Percentiles rank a stretch among this genome's conserved stretches.
These are phyloP conservation scores for Bertia moriformis DNA, from an alignment of 2,329 filamentous ascomycete genomes.

Conservation along the genomic window DNA sequence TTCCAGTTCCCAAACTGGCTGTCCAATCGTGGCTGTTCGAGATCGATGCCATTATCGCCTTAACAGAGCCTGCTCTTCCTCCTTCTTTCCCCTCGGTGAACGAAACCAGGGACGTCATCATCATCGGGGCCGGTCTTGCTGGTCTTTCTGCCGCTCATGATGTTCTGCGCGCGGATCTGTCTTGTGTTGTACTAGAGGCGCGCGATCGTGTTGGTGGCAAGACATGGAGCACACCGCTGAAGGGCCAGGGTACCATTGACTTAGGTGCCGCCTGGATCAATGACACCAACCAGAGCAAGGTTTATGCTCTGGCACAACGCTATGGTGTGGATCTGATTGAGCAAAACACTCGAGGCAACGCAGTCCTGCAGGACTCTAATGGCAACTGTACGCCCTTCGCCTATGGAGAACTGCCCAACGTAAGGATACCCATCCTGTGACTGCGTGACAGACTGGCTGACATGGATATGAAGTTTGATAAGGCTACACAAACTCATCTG, in stretches of 20 bases:
- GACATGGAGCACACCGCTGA: constrained; percentile 21
- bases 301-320: constrained; percentile 22
- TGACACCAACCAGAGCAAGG: constrained; percentile 30
- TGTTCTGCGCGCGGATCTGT: constrained; percentile 18
- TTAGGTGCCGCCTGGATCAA: constrained; percentile 47
- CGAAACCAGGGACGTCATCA: constrained; percentile 12
- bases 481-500: constrained; percentile 10
- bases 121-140: constrained; percentile 29
- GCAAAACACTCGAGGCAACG: constrained; percentile 29
- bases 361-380: constrained; percentile 22
- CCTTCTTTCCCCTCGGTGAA: constrained; percentile 2
- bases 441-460: constrained; percentile 1
- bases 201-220: constrained; percentile 34
- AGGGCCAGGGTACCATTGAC: constrained; percentile 25
- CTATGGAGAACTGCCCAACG: constrained; percentile 14
- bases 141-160: constrained; percentile 19
- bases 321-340: constrained; percentile 27
- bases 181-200: constrained; percentile 30
- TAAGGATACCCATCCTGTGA: constrained; percentile 4
- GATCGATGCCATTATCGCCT: constrained; percentile 22
- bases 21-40: constrained; percentile 23
- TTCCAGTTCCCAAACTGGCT: constrained; percentile 24
- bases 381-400: constrained; percentile 14
- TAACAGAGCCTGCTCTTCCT: constrained; percentile 4
- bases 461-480: constrained; percentile 11